Evolutionary conservation across 1,284 basidiomycete species (phyloP), one percentile per base, ranked within the genome.

Genomic region (Lentinula novae-zelandiae): DNA sequence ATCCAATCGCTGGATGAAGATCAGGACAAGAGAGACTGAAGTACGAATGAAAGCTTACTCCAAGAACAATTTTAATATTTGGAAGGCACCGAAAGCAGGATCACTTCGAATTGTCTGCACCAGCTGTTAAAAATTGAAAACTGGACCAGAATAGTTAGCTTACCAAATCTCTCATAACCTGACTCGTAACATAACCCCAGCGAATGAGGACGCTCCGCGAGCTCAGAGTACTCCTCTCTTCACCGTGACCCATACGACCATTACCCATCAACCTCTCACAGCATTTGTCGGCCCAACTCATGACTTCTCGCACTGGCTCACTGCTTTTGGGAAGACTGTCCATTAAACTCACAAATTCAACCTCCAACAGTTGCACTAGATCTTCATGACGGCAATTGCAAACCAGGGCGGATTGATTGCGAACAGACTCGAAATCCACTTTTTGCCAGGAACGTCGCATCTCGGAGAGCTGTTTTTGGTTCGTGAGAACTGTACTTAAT

Each of bases 351-450:
- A 90, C 86, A 69, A 94, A 94, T 71, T 94, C 92, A 53, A 90
- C 86, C 71, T 94, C 92, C 58, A 94, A 75, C 55, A 93, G 78
- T 67, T 92, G 90, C 33, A 92, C 84, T 57, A 94, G 79, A 68
- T 93, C 91, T 73, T 93, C 92, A 67, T 94, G 92, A 49, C 92
- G 87, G 71, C 92, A 94, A 70, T 94, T 94, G 80, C 92, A 93
- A 33, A 93, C 92, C 65, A 94, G 76, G 33, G 92, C 92, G n/a
- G 90, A 91, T 71, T 94, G 92, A 69, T 94, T 94, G 63, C 92
- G 85, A 54, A 94, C 91, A 34, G 91, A 92, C 72, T 94, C 92
- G 65, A 94, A 94, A 69, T 94, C 90, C 50, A 94, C 85, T 71
- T 90, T 90, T 62, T 84, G 79, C 91, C 91, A 93, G 31, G 92